Evolutionary conservation across 768 basidiomycete species (phyloP), one percentile per base, ranked within the genome.

Genomic region (Auricularia heimuer): DNA sequence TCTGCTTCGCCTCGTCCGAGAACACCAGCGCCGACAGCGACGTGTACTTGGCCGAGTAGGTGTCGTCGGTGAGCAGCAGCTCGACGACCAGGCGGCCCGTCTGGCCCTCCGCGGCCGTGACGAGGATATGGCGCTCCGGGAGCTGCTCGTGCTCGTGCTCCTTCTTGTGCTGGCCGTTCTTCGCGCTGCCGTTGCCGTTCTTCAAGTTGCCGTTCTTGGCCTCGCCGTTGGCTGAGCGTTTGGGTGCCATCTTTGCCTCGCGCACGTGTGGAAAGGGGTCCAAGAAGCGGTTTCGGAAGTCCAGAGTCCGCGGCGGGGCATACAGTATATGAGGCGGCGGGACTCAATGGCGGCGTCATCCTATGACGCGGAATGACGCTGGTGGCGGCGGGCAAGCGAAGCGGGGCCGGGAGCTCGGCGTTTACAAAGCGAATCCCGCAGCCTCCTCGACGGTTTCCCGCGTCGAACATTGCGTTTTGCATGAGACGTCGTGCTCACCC

Each of bases 91-190:
- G 71, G 54, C 68, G 70, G 44, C 71, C 72, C 33, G 70, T 75
- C 69, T 75, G 72, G 65, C 73, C 75, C 29, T 75, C 72, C 37
- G 69, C 73, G 51, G 73, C 67, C 21, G 73, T 74, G 65, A 75
- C 67, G 69, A 66, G 68, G 65, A 75, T 64, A 21, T 69, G 71
- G 67, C 71, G 71, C 21, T 51, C 47, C 11, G 47, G 47, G 10
- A 51, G 47, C 18, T 51, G 4, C 4, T 21, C 6, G 0, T 21
- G 18, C 6, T 18, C 47, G 8, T 45, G 10, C 44, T 45, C 11
- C 44, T 45, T 45, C 3, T 51, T 51, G 18, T 8, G 18, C 47
- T 10, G 6, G 47, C 47, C 47, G 16, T 51, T 51, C 10, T 10
- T 18, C 10, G 10, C 47, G 47, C 6, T 4, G 47, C 47, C 47